Base-by-base conservation (phyloP, 306 rosid genomes). In the Carpinus fangiana region DNA sequence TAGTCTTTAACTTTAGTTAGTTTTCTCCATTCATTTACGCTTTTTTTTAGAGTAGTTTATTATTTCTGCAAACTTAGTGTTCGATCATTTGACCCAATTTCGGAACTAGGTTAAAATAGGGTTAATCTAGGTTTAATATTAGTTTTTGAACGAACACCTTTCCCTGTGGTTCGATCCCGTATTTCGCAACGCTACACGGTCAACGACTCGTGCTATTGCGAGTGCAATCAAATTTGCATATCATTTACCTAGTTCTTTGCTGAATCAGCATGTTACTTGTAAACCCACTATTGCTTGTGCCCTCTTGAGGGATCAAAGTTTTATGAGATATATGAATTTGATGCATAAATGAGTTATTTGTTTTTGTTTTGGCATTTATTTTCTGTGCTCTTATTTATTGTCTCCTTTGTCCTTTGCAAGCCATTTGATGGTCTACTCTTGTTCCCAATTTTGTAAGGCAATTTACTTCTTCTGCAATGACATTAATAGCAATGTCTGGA, bases 171-270 rank as follows among this genome's bases (percentile, higher is more conserved):
- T n/a, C n/a, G n/a, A n/a, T n/a, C n/a, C n/a, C n/a, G n/a, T n/a
- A n/a, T n/a, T n/a, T n/a, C n/a, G n/a, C n/a, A n/a, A n/a, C n/a
- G n/a, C n/a, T n/a, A n/a, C n/a, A n/a, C n/a, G n/a, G n/a, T n/a
- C n/a, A n/a, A n/a, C n/a, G n/a, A n/a, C n/a, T n/a, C n/a, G n/a
- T n/a, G n/a, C n/a, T n/a, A n/a, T n/a, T n/a, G n/a, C n/a, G n/a
- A n/a, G n/a, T n/a, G n/a, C n/a, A n/a, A n/a, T n/a, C n/a, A n/a
- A n/a, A n/a, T n/a, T n/a, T n/a, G n/a, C n/a, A n/a, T n/a, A n/a
- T n/a, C n/a, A n/a, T n/a, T n/a, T n/a, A n/a, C 43, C 79, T 66
- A 55, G 84, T 57, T 81, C 47, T 83, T 76, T 87, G 90, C 84
- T 46, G 80, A 80, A 41, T 55, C 83, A 66, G 62, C 77, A 53